Conservation (phyloP, 805 yeast genomes). For the Grigorovia humatica region DNA sequence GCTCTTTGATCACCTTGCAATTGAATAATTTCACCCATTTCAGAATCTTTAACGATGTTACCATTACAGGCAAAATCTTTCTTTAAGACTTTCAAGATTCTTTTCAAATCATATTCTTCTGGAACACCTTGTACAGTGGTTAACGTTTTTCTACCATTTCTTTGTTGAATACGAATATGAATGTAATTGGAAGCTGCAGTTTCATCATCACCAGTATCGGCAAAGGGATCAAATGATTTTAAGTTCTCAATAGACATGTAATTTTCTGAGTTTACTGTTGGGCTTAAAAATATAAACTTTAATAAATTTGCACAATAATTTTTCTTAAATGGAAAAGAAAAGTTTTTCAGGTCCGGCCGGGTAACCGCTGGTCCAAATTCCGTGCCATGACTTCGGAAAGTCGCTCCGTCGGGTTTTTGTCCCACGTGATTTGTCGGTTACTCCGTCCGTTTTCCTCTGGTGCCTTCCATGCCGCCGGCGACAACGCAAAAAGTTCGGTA, state of each 20-base stretch:
- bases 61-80: conserved; percentile 99
- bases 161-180: conserved; percentile 98
- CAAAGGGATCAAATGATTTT: conserved; percentile 91
- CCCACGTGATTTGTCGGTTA: no score
- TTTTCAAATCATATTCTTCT: conserved; percentile 86
- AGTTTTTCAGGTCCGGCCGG: neutral
- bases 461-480: no score
- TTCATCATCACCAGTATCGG: conserved; percentile 99
- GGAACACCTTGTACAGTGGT: conserved; percentile 98
- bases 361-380: neutral
- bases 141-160: conserved; percentile 97
- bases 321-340: neutral
- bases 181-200: conserved; percentile 91
- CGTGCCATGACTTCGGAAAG: no score
- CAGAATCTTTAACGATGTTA: conserved; percentile 92
- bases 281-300: neutral
- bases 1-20: conserved; percentile 98
- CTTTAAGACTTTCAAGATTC: conserved; percentile 85
- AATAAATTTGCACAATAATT: no score
- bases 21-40: conserved; percentile 94
- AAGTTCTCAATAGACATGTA: conserved; percentile 74
- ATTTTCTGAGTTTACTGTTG: neutral
- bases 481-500: no score
- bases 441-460: no score
- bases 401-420: no score